A percentile compares a stretch with the other conserved stretches of the same genome.
phyloP scores from a whole-genome alignment of 2,329 filamentous ascomycete species.

The Cladosporium sp. region DNA sequence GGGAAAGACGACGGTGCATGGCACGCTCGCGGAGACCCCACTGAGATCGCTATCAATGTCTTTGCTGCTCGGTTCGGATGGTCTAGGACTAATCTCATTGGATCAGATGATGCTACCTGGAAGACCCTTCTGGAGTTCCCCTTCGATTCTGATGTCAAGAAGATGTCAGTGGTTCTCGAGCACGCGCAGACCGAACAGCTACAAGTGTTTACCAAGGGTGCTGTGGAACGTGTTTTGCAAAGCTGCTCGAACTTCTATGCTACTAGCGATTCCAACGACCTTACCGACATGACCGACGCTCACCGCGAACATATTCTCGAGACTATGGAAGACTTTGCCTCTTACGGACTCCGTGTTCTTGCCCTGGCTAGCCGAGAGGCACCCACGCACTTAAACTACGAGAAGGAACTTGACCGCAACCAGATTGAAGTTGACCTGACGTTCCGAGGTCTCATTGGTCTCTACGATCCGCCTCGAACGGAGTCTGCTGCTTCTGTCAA shows the following conservation, averaged over 20 bases:
- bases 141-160: constrained; percentile 74
- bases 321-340: constrained; percentile 68
- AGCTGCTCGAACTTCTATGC: constrained; percentile 55
- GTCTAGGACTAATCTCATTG: constrained; percentile 31
- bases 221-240: constrained; percentile 68
- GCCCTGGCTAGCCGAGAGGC: constrained; percentile 59
- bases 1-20: constrained; percentile 56
- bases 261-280: constrained; percentile 34
- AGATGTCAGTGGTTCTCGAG: constrained; percentile 71
- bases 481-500: constrained; percentile 74
- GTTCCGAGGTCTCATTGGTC: constrained; percentile 77
- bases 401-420: constrained; percentile 54
- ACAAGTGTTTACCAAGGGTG: constrained; percentile 65
- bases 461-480: constrained; percentile 82
- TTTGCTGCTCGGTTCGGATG: constrained; percentile 66
- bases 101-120: constrained; percentile 54
- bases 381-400: constrained; percentile 30
- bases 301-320: constrained; percentile 58
- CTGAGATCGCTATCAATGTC: constrained; percentile 74
- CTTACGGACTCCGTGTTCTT: constrained; percentile 67
- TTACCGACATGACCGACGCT: constrained; percentile 52
- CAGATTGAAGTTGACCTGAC: constrained; percentile 68
- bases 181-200: constrained; percentile 57
- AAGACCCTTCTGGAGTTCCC: constrained; percentile 67
- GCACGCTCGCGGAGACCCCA: constrained; percentile 67